Conservation (phyloP, 345 rosid species). For the Conringia planisiliqua region DNA sequence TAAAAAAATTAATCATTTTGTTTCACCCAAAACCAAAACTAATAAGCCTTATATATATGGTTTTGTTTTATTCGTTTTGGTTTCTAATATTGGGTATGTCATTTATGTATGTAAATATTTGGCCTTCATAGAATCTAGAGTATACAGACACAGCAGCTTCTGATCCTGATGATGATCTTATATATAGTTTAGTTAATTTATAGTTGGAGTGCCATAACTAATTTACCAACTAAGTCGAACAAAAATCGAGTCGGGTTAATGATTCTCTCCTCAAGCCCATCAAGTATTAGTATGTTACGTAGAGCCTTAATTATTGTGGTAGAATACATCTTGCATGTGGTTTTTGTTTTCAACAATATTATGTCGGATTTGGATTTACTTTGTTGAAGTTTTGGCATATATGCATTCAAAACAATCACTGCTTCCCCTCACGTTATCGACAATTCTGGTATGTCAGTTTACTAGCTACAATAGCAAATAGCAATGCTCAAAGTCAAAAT, state of each 20-base stretch:
- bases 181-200: not conserved
- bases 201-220: not conserved
- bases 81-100: not conserved
- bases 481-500: conserved; percentile 8
- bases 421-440: not conserved
- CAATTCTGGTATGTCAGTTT: not conserved
- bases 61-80: not conserved
- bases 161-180: not conserved
- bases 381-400: not conserved
- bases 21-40: not conserved
- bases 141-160: not conserved
- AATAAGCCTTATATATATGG: not conserved
- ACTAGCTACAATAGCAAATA: not conserved
- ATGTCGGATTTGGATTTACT: not conserved
- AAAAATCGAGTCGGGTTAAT: not conserved
- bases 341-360: not conserved
- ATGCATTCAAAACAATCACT: not conserved
- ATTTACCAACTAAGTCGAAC: not conserved
- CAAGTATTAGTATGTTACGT: not conserved
- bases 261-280: not conserved
- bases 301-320: not conserved
- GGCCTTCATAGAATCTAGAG: not conserved
- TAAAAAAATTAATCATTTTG: not conserved
- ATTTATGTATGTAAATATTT: not conserved
- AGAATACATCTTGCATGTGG: not conserved